phyloP scores from a whole-genome alignment of 768 basidiomycete genomes.

The Tulasnella sp. region DNA sequence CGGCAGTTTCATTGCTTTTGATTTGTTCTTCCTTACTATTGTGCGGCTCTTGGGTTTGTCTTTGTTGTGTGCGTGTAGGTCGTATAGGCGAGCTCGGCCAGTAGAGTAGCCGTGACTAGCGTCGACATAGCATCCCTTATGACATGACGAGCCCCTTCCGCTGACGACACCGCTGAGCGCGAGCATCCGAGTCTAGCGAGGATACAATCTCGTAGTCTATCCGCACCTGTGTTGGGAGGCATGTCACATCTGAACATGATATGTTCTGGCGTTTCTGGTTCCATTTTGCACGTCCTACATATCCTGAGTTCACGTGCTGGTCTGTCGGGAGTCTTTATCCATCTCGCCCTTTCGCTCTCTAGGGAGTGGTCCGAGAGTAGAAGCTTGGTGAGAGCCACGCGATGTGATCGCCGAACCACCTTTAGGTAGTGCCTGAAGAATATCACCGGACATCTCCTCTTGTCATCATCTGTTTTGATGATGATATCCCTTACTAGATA shows the following conservation, averaged over 20 bases:
- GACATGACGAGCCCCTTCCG: background rate
- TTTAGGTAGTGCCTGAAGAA: background rate
- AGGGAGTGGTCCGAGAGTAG: constrained; percentile 15
- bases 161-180: background rate
- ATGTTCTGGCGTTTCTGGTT: background rate
- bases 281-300: background rate
- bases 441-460: background rate
- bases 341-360: constrained; percentile 14
- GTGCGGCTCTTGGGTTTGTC: background rate
- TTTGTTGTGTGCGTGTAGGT: background rate
- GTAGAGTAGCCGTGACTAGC: background rate
- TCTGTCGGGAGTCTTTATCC: background rate
- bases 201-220: background rate
- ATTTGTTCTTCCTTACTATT: background rate
- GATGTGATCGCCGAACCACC: background rate
- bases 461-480: background rate
- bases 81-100: background rate
- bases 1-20: background rate
- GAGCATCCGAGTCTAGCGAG: background rate
- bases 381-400: constrained; percentile 14
- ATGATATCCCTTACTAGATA: background rate
- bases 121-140: background rate
- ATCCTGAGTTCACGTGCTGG: background rate
- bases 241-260: background rate
- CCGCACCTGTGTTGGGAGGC: background rate